Evolutionary conservation across 257 asterid genomes (phyloP).

Genomic region (Lycium barbarum): DNA sequence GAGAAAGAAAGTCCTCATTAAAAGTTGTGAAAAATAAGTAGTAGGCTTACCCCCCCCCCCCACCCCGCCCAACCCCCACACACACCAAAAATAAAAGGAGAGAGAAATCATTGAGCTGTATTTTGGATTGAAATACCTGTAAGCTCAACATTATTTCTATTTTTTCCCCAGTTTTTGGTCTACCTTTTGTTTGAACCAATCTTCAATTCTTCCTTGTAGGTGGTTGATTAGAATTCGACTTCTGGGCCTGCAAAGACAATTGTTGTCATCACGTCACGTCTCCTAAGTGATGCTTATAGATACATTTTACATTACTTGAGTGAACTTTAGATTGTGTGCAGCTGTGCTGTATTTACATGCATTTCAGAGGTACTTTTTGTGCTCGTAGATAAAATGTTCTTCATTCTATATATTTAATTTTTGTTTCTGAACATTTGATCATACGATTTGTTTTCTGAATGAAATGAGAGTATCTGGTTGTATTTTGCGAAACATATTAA

Average conservation of each 20-base stretch:
- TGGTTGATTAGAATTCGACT: conserved; percentile 59
- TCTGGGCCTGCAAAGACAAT: conserved; percentile 65
- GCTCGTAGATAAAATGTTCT: conserved; percentile 15
- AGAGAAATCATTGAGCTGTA: neutral
- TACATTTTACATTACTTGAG: conserved; percentile 84
- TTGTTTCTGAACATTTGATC: neutral
- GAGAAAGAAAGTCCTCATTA: neutral
- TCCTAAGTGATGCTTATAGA: conserved; percentile 93
- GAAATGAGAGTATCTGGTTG: neutral
- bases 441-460: neutral
- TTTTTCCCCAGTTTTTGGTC: neutral
- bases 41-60: neutral
- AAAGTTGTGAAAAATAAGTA: neutral
- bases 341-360: conserved; percentile 77
- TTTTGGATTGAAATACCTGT: conserved; percentile 14
- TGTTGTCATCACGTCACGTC: conserved; percentile 79
- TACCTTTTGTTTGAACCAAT: conserved; percentile 16
- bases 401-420: conserved; percentile 24
- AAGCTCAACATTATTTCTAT: neutral
- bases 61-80: neutral
- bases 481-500: no score
- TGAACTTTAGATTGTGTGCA: conserved; percentile 54
- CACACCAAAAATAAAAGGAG: neutral
- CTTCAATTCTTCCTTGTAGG: conserved; percentile 48
- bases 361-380: conserved; percentile 77